Base-by-base conservation (phyloP, 768 basidiomycete genomes). In the Serendipita sp. region DNA sequence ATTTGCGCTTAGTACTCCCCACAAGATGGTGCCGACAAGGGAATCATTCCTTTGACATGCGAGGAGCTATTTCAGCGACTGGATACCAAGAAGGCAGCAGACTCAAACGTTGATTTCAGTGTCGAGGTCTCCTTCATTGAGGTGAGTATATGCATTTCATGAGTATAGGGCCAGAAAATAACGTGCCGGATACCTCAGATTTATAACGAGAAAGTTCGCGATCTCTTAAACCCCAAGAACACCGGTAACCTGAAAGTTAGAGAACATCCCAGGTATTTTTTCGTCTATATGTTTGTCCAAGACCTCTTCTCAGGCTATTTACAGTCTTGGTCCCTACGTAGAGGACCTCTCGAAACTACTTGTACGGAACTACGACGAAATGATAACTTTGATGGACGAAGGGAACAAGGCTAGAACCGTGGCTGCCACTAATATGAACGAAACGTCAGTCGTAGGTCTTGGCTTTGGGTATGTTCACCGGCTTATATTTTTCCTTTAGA, bases 311-410 rank as follows among this genome's bases (percentile, higher is more conserved):
- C 23, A 23, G 23, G 16, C 4, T 45, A 10, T 15, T 34, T n/a
- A 33, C 58, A 71, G 71, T 73, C 75, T 91, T 62, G 93, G 93
- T 3, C 95, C 96, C n/a, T 99, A 99, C 73, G 96, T 99, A 62
- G 96, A 99, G 75, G 92, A 95, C 76, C 79, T 99, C 64, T 92
- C 91, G 70, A 91, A 91, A 74, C 83, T 98, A 63, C 86, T 86
- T 33, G 96, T 98, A 50, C 85, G 82, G 71, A 87, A 80, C 73
- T 98, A 94, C 72, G 83, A 88, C 34, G 95, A 96, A 73, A 96
- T 99, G 88, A 95, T 96, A 88, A 91, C 87, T 3, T 86, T 99
- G 72, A 98, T 98, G 95, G 95, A 99, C 76, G 95, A 99, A 74
- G 95, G 95, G 44, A 99, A 97, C 75, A 97, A 98, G 77, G 94